A percentile compares a stretch with the other conserved stretches of the same genome.
These are phyloP conservation scores for Inga laurina DNA, from an alignment of 306 rosid genomes.

Conservation along the genomic window DNA sequence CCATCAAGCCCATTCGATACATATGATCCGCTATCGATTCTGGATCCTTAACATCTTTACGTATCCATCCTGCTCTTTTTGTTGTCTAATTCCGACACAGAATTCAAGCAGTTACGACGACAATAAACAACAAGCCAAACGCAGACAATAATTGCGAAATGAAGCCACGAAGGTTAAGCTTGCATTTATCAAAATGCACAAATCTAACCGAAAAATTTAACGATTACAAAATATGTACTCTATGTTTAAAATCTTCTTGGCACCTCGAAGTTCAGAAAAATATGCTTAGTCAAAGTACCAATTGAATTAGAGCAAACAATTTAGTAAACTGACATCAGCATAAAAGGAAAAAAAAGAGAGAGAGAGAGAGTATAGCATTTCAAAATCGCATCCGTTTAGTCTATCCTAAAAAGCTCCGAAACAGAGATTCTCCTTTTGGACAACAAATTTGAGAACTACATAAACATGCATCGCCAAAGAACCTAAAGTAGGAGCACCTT, in stretches of 20 bases:
- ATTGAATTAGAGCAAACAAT: background rate
- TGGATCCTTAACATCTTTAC: conserved; percentile 57
- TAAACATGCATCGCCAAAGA: background rate
- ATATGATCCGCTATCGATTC: conserved; percentile 94
- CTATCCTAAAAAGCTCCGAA: background rate
- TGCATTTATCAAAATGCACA: background rate
- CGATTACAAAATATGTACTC: background rate
- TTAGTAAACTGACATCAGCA: background rate
- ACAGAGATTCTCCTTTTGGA: background rate
- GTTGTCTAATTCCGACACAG: conserved; percentile 54
- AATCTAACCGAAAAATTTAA: background rate
- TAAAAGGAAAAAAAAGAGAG: background rate
- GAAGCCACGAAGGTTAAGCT: background rate
- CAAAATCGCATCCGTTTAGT: background rate
- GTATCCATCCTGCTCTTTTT: conserved; percentile 85
- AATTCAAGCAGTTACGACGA: background rate
- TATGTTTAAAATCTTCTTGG: background rate
- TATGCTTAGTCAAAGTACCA: background rate
- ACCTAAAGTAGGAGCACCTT: conserved; percentile 45
- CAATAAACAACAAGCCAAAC: background rate
- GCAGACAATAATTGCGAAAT: background rate
- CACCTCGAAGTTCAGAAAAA: background rate
- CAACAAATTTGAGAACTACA: background rate
- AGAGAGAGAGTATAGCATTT: background rate
- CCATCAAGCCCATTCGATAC: conserved; percentile 91